Conservation (phyloP, 768 basidiomycete genomes). For the Phlebiopsis flavidoalba region DNA sequence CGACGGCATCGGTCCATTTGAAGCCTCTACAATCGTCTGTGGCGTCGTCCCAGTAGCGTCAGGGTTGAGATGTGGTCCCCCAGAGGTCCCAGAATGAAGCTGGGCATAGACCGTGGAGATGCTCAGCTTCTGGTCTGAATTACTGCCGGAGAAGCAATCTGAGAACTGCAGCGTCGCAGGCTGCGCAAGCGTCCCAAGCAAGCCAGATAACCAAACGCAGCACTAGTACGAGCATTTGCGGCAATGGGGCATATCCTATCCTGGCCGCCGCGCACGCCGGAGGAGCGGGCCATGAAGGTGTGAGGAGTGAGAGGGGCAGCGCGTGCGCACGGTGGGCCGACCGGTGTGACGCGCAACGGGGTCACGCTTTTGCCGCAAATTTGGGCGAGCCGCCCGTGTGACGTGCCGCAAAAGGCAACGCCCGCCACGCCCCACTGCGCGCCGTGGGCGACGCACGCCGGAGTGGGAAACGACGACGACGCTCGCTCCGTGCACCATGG, state of each 20-base stretch:
- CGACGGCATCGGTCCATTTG: slow-evolving; percentile 63
- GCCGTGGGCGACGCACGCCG: not conserved
- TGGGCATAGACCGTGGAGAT: slow-evolving; percentile 73
- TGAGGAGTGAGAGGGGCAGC: not conserved
- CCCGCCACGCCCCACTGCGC: not conserved
- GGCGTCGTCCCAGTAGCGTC: slow-evolving; percentile 66
- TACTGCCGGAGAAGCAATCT: slow-evolving; percentile 61
- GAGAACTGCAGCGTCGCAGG: slow-evolving; percentile 57
- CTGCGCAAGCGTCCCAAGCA: slow-evolving; percentile 29
- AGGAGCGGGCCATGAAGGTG: slow-evolving; percentile 9
- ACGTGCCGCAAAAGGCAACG: not conserved
- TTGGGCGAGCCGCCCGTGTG: not conserved
- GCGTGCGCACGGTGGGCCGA: not conserved
- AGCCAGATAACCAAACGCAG: slow-evolving; percentile 12
- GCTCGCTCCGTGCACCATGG: not conserved
- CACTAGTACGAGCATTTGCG: slow-evolving; percentile 12
- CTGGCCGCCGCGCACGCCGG: slow-evolving; percentile 13
- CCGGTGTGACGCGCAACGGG: not conserved
- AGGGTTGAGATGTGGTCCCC: slow-evolving; percentile 55
- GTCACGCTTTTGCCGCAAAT: not conserved
- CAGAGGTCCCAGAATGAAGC: slow-evolving; percentile 40
- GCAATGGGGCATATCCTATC: slow-evolving; percentile 4
- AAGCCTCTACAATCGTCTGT: slow-evolving; percentile 52
- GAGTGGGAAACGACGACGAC: not conserved
- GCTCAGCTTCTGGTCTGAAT: slow-evolving; percentile 51